Evolutionary conservation across 495 filamentous ascomycete species (phyloP).

Genomic region (Penicillium bovifimosum): DNA sequence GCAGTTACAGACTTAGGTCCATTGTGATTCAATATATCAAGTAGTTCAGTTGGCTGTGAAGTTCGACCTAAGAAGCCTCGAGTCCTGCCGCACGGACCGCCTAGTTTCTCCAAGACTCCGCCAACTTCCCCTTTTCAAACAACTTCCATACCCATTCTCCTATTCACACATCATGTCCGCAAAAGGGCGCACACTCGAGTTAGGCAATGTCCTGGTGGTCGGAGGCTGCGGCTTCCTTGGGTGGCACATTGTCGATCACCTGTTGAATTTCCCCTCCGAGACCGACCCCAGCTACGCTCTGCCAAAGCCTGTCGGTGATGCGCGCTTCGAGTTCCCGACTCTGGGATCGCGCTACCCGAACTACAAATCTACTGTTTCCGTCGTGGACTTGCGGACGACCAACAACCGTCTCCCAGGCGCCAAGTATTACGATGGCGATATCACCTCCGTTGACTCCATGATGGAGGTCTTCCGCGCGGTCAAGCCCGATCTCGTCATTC

Average conservation of each 20-base stretch:
- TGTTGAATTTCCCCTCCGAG: constrained; percentile 49
- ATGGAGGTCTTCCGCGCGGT: constrained; percentile 59
- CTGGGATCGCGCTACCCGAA: constrained; percentile 37
- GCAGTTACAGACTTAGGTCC: no score
- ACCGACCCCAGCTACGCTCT: constrained; percentile 39
- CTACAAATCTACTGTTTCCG: constrained; percentile 57
- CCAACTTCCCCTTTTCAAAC: constrained; percentile 15
- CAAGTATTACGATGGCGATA: constrained; percentile 78
- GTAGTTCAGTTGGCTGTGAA: neutral
- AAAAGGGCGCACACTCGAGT: constrained; percentile 31
- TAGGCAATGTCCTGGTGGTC: constrained; percentile 49
- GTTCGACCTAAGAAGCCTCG: neutral
- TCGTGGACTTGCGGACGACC: constrained; percentile 79
- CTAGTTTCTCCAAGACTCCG: constrained; percentile 11
- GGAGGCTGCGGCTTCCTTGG: constrained; percentile 56
- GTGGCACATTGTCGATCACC: constrained; percentile 54
- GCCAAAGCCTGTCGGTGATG: constrained; percentile 34
- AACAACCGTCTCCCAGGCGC: constrained; percentile 70
- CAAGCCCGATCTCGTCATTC: constrained; percentile 85
- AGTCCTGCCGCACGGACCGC: constrained; percentile 15
- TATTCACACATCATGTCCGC: constrained; percentile 25
- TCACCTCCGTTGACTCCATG: constrained; percentile 67
- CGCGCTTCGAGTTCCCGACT: constrained; percentile 37
- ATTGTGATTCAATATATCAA: neutral
- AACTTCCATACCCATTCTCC: constrained; percentile 1